Conservation (phyloP, 495 filamentous ascomycete species). For the Penicillium samsonianum region DNA sequence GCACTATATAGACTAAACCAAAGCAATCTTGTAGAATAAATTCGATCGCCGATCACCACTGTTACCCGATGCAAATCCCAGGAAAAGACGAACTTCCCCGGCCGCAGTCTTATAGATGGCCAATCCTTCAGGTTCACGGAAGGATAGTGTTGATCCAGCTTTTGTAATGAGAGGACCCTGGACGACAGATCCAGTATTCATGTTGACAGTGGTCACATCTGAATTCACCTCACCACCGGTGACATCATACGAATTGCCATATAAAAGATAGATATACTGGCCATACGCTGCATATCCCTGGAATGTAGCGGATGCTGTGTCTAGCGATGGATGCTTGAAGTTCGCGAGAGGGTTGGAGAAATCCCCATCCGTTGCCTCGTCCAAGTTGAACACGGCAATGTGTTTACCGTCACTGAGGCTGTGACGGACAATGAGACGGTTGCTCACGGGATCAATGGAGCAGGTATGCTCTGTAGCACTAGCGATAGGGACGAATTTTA, state of each 20-base stretch:
- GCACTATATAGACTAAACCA: background rate
- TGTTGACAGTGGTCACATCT: slow-evolving; percentile 40
- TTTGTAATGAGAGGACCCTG: slow-evolving; percentile 18
- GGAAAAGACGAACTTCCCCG: slow-evolving; percentile 22
- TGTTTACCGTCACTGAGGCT: slow-evolving; percentile 11
- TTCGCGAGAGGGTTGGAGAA: slow-evolving; percentile 16
- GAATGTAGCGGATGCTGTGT: slow-evolving; percentile 7
- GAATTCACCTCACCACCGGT: slow-evolving; percentile 49
- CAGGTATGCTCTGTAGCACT: slow-evolving; percentile 17
- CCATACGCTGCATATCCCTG: slow-evolving; percentile 23
- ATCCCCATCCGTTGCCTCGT: slow-evolving; percentile 17
- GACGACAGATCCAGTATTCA: slow-evolving; percentile 33
- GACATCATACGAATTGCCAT: slow-evolving; percentile 16
- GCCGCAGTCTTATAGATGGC: slow-evolving; percentile 23
- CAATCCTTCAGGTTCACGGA: slow-evolving; percentile 28
- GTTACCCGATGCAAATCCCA: slow-evolving; percentile 27
- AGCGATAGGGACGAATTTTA: slow-evolving; percentile 8
- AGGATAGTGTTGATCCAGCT: slow-evolving; percentile 19
- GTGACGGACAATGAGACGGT: slow-evolving; percentile 20
- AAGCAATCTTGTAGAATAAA: slow-evolving; percentile 26
- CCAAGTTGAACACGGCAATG: slow-evolving; percentile 19
- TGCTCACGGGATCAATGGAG: slow-evolving; percentile 20
- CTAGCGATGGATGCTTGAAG: slow-evolving; percentile 13
- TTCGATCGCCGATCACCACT: slow-evolving; percentile 21
- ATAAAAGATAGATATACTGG: slow-evolving; percentile 20